Conservation (phyloP, 1,284 basidiomycete genomes). For the Tylopilus sp. region DNA sequence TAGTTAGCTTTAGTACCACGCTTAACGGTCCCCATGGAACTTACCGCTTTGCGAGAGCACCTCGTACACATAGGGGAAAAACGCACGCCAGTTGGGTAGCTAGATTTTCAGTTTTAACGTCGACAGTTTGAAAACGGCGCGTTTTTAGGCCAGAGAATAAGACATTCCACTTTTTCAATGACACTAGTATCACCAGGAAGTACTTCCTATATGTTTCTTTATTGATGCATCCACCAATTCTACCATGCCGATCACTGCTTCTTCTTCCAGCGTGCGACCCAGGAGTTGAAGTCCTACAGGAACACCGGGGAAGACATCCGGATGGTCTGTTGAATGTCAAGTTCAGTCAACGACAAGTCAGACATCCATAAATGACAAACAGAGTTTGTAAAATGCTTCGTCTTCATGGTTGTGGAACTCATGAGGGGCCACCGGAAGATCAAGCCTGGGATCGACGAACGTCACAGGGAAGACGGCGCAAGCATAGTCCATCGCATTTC, state of each 20-base stretch:
- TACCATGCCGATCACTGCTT: conserved; percentile 65
- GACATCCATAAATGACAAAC: conserved; percentile 38
- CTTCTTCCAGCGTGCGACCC: conserved; percentile 68
- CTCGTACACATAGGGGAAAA: not conserved
- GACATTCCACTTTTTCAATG: too few species aligned
- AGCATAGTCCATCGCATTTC: conserved; percentile 70
- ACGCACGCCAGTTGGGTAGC: not conserved
- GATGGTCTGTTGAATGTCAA: conserved; percentile 46
- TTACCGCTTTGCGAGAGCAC: not conserved
- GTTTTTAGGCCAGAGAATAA: too few species aligned
- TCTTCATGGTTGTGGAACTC: conserved; percentile 51
- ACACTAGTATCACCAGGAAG: too few species aligned
- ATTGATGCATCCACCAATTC: conserved; percentile 52
- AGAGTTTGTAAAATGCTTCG: conserved; percentile 51
- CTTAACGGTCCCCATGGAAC: not conserved
- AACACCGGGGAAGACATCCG: conserved; percentile 53
- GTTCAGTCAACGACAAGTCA: not conserved
- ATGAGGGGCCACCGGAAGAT: conserved; percentile 42
- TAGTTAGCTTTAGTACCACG: too few species aligned
- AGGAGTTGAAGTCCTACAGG: conserved; percentile 73
- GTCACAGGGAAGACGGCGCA: conserved; percentile 66
- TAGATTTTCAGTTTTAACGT: not conserved
- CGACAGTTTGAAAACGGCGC: too few species aligned
- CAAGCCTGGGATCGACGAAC: conserved; percentile 49
- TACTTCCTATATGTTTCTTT: conserved; percentile 9